A percentile compares a stretch with the other conserved stretches of the same genome.
Conservation (phyloP, 805 yeast species). For the Wickerhamiella vanderwaltii region DNA sequence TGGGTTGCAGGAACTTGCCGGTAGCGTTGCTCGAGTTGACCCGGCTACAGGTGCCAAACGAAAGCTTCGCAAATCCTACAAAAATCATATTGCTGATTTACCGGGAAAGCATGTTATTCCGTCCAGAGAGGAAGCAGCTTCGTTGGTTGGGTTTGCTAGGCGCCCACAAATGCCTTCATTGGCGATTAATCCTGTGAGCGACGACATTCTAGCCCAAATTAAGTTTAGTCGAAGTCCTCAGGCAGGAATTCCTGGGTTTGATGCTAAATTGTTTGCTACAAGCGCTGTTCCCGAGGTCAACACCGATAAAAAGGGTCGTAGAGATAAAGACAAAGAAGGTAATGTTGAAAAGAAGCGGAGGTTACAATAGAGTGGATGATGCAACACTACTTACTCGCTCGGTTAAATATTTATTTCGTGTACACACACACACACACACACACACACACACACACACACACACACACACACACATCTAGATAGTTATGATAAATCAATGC, state of each 20-base stretch:
- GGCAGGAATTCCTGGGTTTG: slow-evolving; percentile 68
- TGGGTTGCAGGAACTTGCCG: slow-evolving; percentile 53
- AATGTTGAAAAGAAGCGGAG: slow-evolving; percentile 12
- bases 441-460: too few species aligned
- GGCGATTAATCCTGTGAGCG: slow-evolving; percentile 35
- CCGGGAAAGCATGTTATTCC: slow-evolving; percentile 46
- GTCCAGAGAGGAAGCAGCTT: slow-evolving; percentile 21
- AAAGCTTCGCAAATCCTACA: slow-evolving; percentile 86
- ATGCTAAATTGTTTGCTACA: slow-evolving; percentile 48
- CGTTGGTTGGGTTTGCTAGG: slow-evolving; percentile 22
- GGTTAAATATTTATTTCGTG: too few species aligned
- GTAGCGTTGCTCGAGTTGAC: slow-evolving; percentile 74
- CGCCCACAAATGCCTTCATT: slow-evolving; percentile 17
- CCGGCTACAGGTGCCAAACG: slow-evolving; percentile 86
- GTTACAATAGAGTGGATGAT: not conserved
- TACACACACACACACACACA: too few species aligned
- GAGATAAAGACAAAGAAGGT: slow-evolving; percentile 8
- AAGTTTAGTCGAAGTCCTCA: slow-evolving; percentile 53
- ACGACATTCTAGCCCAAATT: slow-evolving; percentile 41
- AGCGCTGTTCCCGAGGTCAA: slow-evolving; percentile 24
- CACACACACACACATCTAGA: too few species aligned
- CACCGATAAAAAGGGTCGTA: slow-evolving; percentile 13
- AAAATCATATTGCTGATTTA: slow-evolving; percentile 77
- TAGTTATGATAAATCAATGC: too few species aligned
- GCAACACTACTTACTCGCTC: too few species aligned